These are phyloP conservation scores for Colletotrichum neosansevieriae DNA, from an alignment of 2,329 filamentous ascomycete species.

Conservation along the genomic window DNA sequence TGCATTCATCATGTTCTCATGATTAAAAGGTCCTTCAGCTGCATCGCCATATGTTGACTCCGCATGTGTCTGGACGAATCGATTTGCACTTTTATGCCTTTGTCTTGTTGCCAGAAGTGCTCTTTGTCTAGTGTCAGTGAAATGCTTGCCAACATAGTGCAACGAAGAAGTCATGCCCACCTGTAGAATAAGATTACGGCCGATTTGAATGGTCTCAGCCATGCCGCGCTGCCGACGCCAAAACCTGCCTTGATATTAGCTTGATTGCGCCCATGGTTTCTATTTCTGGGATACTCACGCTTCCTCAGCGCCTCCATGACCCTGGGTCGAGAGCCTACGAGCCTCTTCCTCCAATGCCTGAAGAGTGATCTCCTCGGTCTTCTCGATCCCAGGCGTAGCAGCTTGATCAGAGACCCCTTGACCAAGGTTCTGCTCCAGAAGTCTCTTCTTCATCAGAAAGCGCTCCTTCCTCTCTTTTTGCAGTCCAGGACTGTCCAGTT, in stretches of 20 bases:
- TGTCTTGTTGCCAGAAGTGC: slow-evolving; percentile 32
- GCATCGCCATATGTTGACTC: not conserved
- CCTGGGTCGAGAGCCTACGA: slow-evolving; percentile 60
- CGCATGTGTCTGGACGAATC: not conserved
- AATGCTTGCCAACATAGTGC: too few relatives aligned
- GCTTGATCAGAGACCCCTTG: slow-evolving; percentile 64
- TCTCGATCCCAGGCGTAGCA: slow-evolving; percentile 59
- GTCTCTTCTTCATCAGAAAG: slow-evolving; percentile 82
- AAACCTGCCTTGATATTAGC: slow-evolving; percentile 57
- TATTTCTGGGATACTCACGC: slow-evolving; percentile 51
- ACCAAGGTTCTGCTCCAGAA: slow-evolving; percentile 79
- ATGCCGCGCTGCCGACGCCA: slow-evolving; percentile 72
- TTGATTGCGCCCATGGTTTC: too few relatives aligned
- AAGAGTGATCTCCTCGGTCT: slow-evolving; percentile 73
- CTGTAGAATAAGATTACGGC: slow-evolving; percentile 66
- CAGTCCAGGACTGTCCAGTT: slow-evolving; percentile 86
- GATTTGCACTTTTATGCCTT: slow-evolving; percentile 10
- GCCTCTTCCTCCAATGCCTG: slow-evolving; percentile 74
- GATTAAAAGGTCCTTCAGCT: not conserved
- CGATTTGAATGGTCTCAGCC: slow-evolving; percentile 68
- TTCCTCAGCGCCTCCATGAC: slow-evolving; percentile 65
- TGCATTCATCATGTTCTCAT: slow-evolving; percentile 16
- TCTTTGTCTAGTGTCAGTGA: slow-evolving; percentile 11
- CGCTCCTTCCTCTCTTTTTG: slow-evolving; percentile 87
- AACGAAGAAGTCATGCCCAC: slow-evolving; percentile 42